These are phyloP conservation scores for Neckera pumila DNA, from an alignment of 225 moss, liverwort and hornwort species.

Conservation along the genomic window DNA sequence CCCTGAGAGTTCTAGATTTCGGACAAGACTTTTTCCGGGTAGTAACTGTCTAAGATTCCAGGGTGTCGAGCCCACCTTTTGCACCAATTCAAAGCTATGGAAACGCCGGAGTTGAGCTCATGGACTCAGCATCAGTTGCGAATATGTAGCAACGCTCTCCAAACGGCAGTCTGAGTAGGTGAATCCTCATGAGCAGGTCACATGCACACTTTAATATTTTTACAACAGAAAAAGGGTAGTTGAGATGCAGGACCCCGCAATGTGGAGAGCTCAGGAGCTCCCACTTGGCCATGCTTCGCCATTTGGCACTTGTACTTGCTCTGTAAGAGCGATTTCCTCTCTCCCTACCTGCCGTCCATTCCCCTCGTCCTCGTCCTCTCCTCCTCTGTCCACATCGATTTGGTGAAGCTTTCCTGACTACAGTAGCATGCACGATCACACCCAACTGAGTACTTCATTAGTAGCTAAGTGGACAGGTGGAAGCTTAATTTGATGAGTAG, in stretches of 20 bases:
- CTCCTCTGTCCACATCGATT: neutral
- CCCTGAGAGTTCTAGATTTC: neutral
- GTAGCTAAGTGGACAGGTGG: neutral
- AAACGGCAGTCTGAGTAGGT: neutral
- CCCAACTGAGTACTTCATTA: too few relatives aligned
- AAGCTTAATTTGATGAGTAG: neutral
- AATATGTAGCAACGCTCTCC: neutral
- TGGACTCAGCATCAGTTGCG: neutral
- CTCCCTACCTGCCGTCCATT: neutral
- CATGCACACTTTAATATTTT: neutral
- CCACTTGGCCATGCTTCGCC: neutral
- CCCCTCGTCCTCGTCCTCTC: neutral
- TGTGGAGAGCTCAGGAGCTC: neutral
- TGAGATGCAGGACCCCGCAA: neutral
- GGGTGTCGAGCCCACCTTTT: neutral
- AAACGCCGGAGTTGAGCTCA: neutral
- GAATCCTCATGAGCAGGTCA: neutral
- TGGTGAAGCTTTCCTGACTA: neutral
- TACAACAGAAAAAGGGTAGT: neutral
- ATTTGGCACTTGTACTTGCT: neutral
- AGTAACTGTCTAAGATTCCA: neutral
- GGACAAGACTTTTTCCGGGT: neutral
- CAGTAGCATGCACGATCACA: neutral
- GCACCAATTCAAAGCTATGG: neutral
- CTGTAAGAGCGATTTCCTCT: too few relatives aligned